A percentile compares a stretch with the other conserved stretches of the same genome.
Evolutionary conservation across 768 basidiomycete genomes (phyloP).

Genomic region (Tephrocybe sp.): DNA sequence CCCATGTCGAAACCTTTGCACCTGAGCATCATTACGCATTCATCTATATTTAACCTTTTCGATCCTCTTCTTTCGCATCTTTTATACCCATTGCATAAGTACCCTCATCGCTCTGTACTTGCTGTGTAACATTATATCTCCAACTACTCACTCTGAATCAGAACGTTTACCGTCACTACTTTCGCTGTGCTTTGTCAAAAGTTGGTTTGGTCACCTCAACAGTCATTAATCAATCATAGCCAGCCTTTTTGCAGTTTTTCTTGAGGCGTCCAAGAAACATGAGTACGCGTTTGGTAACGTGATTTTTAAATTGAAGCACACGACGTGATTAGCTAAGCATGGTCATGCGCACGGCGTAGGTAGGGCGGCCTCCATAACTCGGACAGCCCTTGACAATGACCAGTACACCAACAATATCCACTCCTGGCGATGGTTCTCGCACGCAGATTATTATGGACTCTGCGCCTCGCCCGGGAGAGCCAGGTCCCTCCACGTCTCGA

Average conservation of each 20-base stretch:
- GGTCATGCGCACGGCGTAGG: too few relatives aligned
- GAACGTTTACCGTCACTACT: not conserved
- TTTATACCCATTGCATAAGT: constrained; percentile 15
- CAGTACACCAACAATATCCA: constrained; percentile 35
- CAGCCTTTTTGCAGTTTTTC: too few relatives aligned
- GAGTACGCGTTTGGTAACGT: constrained; percentile 1
- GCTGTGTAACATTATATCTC: constrained; percentile 15
- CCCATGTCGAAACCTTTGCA: constrained; percentile 4
- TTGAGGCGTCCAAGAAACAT: too few relatives aligned
- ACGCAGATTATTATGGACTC: constrained; percentile 49
- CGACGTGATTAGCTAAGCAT: constrained; percentile 1
- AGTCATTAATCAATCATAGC: too few relatives aligned
- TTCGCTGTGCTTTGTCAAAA: too few relatives aligned
- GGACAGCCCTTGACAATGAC: constrained; percentile 16
- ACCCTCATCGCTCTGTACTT: constrained; percentile 14
- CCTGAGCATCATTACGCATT: not conserved
- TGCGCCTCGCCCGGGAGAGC: constrained; percentile 26
- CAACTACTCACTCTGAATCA: not conserved
- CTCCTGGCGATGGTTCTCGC: constrained; percentile 53
- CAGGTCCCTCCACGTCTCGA: constrained; percentile 13
- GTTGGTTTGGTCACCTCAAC: too few relatives aligned
- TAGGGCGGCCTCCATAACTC: too few relatives aligned
- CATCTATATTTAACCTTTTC: constrained; percentile 17
- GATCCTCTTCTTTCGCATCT: constrained; percentile 6
- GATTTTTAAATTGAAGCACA: not conserved